Percentiles rank a stretch among this genome's conserved stretches.
phyloP scores from a whole-genome alignment of 768 basidiomycete species.

The Macrolepiota fuliginosa region DNA sequence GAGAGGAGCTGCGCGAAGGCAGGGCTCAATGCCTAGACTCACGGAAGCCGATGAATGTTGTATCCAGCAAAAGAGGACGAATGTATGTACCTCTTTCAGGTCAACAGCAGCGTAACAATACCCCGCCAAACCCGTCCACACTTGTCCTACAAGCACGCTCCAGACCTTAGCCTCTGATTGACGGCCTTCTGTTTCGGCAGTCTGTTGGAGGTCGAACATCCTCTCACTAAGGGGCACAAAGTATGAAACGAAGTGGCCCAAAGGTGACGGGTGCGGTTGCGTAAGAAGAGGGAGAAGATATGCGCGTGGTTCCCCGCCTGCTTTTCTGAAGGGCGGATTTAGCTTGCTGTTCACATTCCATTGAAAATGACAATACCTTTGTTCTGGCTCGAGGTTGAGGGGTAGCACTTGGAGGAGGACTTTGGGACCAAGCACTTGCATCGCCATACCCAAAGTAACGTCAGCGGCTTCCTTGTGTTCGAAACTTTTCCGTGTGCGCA shows the following conservation, averaged over 20 bases:
- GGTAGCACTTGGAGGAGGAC: slow-evolving; percentile 74
- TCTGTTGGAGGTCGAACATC: slow-evolving; percentile 86
- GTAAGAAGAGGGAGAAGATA: slow-evolving; percentile 87
- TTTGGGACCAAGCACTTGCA: slow-evolving; percentile 84
- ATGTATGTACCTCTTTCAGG: slow-evolving; percentile 53
- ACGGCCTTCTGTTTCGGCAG: slow-evolving; percentile 69
- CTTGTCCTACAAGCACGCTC: slow-evolving; percentile 89
- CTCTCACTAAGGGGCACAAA: slow-evolving; percentile 94
- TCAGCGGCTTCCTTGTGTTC: slow-evolving; percentile 91
- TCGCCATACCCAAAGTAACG: slow-evolving; percentile 70
- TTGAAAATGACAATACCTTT: slow-evolving; percentile 51
- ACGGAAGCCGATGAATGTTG: slow-evolving; percentile 7
- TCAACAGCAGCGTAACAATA: slow-evolving; percentile 87
- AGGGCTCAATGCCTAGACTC: slow-evolving; percentile 66
- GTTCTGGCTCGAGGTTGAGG: slow-evolving; percentile 79
- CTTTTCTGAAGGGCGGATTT: slow-evolving; percentile 40
- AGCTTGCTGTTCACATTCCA: neutral
- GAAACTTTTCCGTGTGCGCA: slow-evolving; percentile 78
- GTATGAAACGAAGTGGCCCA: slow-evolving; percentile 83
- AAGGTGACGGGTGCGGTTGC: slow-evolving; percentile 75
- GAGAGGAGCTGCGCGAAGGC: slow-evolving; percentile 88
- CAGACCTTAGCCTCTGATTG: slow-evolving; percentile 92
- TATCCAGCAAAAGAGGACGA: neutral
- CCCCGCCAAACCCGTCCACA: slow-evolving; percentile 89
- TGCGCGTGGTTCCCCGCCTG: slow-evolving; percentile 82